Conservation (phyloP, 768 basidiomycete genomes). For the Naganishia antarctica region DNA sequence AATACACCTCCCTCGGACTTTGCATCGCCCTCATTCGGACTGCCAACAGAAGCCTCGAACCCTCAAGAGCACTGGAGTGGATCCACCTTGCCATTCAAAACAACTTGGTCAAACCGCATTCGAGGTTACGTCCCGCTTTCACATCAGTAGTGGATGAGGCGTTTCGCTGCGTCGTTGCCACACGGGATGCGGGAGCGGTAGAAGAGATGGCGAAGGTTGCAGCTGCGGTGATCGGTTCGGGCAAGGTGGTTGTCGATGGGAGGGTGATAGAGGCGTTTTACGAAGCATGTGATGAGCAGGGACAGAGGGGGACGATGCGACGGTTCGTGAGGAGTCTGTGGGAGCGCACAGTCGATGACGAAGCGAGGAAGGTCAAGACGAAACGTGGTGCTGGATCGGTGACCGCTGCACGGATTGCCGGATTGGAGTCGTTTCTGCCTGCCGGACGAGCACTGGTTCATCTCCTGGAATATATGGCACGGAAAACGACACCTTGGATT, state of each 20-base stretch:
- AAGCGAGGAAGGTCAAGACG: background rate
- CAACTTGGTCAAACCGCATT: slow-evolving; percentile 1
- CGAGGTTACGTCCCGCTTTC: background rate
- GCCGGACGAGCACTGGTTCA: slow-evolving; percentile 10
- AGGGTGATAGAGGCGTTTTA: slow-evolving; percentile 6
- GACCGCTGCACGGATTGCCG: too few species aligned
- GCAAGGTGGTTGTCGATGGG: background rate
- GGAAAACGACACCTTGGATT: background rate
- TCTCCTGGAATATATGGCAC: slow-evolving; percentile 1
- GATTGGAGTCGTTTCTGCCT: too few species aligned
- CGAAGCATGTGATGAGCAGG: background rate
- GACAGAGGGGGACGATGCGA: background rate
- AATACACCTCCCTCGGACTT: slow-evolving; percentile 1
- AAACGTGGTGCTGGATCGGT: background rate
- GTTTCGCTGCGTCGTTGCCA: background rate
- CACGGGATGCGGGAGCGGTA: background rate
- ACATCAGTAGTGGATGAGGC: background rate
- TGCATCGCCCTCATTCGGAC: slow-evolving; percentile 11
- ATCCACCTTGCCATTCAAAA: background rate
- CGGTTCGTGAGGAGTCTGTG: slow-evolving; percentile 1
- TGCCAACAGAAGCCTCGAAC: background rate
- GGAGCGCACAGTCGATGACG: background rate
- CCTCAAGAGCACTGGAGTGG: background rate
- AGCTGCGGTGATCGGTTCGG: background rate
- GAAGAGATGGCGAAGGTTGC: background rate